Conservation (phyloP, 176 grass and related monocot genomes). For the Ensete ventricosum region DNA sequence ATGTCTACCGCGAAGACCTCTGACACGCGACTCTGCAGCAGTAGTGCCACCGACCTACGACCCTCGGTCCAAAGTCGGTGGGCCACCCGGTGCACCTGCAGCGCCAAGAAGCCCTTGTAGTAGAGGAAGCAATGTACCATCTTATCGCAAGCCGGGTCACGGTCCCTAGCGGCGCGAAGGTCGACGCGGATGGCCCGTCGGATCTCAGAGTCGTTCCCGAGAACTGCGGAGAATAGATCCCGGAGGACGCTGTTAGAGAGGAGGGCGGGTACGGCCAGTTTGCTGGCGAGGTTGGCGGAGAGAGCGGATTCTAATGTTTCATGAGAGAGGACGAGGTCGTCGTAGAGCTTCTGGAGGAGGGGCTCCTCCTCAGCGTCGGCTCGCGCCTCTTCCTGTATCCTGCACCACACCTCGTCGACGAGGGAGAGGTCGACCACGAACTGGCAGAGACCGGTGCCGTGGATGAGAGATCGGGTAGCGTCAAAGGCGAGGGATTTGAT, state of each 20-base stretch:
- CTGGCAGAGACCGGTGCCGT: not conserved
- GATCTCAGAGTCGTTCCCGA: conserved; percentile 32
- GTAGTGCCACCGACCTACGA: conserved; percentile 37
- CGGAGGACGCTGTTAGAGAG: conserved; percentile 40
- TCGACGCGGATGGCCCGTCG: conserved; percentile 42
- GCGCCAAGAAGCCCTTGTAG: conserved; percentile 92
- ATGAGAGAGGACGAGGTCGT: conserved; percentile 43
- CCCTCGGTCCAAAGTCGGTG: conserved; percentile 59
- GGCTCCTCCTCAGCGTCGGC: conserved; percentile 53
- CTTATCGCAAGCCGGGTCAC: conserved; percentile 75
- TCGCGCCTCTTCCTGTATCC: conserved; percentile 50
- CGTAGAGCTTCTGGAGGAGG: conserved; percentile 49
- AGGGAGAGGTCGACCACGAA: not conserved
- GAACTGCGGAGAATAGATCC: conserved; percentile 34
- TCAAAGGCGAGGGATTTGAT: not conserved
- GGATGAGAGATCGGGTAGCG: not conserved
- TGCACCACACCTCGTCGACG: conserved; percentile 45
- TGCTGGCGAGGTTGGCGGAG: conserved; percentile 50
- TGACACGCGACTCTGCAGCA: conserved; percentile 81
- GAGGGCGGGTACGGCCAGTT: conserved; percentile 44
- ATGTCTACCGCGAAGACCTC: conserved; percentile 95
- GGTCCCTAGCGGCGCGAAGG: conserved; percentile 48
- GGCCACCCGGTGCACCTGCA: conserved; percentile 75
- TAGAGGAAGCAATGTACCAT: conserved; percentile 97
- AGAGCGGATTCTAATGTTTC: conserved; percentile 61